These are phyloP conservation scores for Mycena polygramma DNA, from an alignment of 768 basidiomycete species.

Conservation along the genomic window DNA sequence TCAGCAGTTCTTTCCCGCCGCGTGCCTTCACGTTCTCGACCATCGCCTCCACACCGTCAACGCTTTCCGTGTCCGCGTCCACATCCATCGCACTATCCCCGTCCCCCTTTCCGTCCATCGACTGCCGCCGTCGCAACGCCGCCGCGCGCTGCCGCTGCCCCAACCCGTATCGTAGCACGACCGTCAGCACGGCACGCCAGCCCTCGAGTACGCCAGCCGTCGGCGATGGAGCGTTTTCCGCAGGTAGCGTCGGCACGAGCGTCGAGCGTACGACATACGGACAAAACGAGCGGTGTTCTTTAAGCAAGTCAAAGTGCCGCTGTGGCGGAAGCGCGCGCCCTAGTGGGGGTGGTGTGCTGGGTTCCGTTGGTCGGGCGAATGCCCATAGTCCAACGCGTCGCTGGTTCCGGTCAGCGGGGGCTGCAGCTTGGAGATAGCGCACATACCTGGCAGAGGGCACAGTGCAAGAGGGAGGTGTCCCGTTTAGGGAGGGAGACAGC, in stretches of 20 bases:
- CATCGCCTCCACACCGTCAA: slow-evolving; percentile 76
- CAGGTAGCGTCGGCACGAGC: slow-evolving; percentile 67
- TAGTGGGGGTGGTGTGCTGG: slow-evolving; percentile 32
- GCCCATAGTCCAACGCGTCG: slow-evolving; percentile 87
- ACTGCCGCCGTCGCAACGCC: slow-evolving; percentile 29
- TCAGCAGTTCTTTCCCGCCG: slow-evolving; percentile 79
- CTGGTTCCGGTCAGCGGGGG: slow-evolving; percentile 39
- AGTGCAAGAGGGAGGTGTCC: slow-evolving; percentile 71
- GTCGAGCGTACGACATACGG: slow-evolving; percentile 86
- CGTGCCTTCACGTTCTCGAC: slow-evolving; percentile 79
- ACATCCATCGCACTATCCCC: slow-evolving; percentile 49
- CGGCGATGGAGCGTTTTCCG: slow-evolving; percentile 39
- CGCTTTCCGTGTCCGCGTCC: slow-evolving; percentile 43
- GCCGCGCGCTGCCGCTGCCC: slow-evolving; percentile 65
- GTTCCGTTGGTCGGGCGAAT: slow-evolving; percentile 56
- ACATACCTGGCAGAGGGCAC: slow-evolving; percentile 66
- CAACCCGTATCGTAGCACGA: slow-evolving; percentile 76
- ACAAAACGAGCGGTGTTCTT: slow-evolving; percentile 88
- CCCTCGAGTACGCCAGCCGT: slow-evolving; percentile 66
- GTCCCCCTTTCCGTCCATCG: slow-evolving; percentile 24
- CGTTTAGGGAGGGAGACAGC: slow-evolving; percentile 42
- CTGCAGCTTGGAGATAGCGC: background rate
- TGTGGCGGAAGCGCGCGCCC: slow-evolving; percentile 46
- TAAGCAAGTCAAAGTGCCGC: slow-evolving; percentile 78
- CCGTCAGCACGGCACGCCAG: slow-evolving; percentile 83